Evolutionary conservation across 768 basidiomycete species (phyloP).

Genomic region (Ramaria rubella): DNA sequence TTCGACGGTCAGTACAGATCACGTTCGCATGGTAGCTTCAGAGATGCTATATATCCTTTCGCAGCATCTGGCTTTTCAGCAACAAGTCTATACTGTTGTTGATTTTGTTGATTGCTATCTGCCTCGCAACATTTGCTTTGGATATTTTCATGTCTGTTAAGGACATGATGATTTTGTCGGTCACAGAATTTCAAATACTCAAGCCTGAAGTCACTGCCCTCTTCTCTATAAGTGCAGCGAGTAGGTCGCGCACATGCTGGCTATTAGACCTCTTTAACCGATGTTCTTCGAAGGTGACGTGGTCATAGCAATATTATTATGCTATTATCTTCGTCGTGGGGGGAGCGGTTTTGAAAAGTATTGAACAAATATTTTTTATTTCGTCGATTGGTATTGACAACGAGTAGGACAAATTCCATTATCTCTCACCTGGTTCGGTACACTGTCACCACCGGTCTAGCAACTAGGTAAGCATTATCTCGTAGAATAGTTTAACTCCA

Average conservation of each 20-base stretch:
- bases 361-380: neutral
- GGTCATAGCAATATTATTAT: conserved; percentile 2
- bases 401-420: conserved; percentile 1
- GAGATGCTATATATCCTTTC: neutral
- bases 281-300: neutral
- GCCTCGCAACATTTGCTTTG: conserved; percentile 1
- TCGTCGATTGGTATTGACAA: neutral
- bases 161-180: neutral
- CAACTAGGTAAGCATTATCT: conserved; percentile 1
- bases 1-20: conserved; percentile 1
- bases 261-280: neutral
- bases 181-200: neutral
- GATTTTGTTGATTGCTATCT: neutral
- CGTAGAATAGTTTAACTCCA: neutral
- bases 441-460: conserved; percentile 5
- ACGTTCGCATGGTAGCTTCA: no score
- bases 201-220: neutral
- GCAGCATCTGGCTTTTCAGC: conserved; percentile 7
- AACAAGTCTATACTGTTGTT: neutral
- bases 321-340: conserved; percentile 3
- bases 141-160: neutral
- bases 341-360: neutral
- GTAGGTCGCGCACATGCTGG: neutral
- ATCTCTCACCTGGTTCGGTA: neutral
- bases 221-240: conserved; percentile 4